phyloP scores from a whole-genome alignment of 2,329 filamentous ascomycete genomes.

The Apiospora kogelbergensis region DNA sequence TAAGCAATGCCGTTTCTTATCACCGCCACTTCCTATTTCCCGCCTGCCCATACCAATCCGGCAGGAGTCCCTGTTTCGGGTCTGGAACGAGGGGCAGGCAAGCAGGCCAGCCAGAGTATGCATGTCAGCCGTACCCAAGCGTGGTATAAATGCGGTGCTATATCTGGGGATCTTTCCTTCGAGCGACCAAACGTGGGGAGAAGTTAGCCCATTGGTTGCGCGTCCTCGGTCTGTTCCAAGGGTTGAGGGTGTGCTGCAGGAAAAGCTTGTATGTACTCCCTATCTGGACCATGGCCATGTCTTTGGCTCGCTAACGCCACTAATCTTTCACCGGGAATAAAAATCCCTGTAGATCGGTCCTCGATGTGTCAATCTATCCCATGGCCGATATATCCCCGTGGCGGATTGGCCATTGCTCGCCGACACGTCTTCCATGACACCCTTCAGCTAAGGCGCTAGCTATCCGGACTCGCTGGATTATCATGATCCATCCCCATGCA shows the following conservation, averaged over 20 bases:
- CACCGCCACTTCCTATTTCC: neutral
- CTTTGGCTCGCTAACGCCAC: neutral
- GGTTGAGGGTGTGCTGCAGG: neutral
- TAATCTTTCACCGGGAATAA: neutral
- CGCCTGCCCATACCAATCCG: neutral
- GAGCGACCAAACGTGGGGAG: neutral
- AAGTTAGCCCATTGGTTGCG: neutral
- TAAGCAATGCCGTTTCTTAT: neutral
- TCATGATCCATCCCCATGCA: neutral
- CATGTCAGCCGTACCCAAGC: neutral
- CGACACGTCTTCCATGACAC: neutral
- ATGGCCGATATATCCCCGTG: neutral
- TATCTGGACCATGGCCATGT: neutral
- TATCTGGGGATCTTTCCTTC: neutral
- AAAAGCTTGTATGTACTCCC: slow-evolving; percentile 7
- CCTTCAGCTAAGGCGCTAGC: neutral
- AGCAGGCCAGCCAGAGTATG: neutral
- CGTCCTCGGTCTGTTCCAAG: neutral
- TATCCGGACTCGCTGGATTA: neutral
- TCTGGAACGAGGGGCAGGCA: neutral
- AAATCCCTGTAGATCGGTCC: neutral
- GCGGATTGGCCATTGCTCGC: neutral
- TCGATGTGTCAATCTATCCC: neutral
- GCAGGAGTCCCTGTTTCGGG: neutral
- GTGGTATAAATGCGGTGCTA: neutral